Percentiles rank a stretch among this genome's conserved stretches.
These are phyloP conservation scores for Pichia sp. DNA, from an alignment of 1,139 yeast species.

Conservation along the genomic window DNA sequence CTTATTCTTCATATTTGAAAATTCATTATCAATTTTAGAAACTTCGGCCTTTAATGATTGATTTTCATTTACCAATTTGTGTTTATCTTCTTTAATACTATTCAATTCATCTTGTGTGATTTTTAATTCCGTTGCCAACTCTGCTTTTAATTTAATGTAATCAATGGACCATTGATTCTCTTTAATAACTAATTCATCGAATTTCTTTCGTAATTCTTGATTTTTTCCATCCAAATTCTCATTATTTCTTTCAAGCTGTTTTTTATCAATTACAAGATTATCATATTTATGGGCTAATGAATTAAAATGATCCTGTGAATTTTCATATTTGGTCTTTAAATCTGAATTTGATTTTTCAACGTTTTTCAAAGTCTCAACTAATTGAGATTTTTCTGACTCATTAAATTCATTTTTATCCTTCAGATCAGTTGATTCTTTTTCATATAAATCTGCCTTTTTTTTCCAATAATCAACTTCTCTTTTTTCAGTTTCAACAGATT, in stretches of 20 bases:
- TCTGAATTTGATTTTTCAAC: neutral
- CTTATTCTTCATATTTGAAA: too few species aligned
- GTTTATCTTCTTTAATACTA: neutral
- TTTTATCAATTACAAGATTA: neutral
- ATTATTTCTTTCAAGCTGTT: neutral
- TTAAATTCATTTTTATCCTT: neutral
- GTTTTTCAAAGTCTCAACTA: neutral
- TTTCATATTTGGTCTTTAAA: neutral
- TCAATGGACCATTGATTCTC: slow-evolving; percentile 1
- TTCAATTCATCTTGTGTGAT: neutral
- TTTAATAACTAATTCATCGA: neutral
- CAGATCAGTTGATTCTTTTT: neutral
- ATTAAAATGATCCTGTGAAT: neutral
- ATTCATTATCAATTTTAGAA: neutral
- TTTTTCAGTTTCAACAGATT: neutral
- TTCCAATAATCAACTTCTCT: slow-evolving; percentile 1
- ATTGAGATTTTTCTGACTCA: neutral
- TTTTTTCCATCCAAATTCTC: neutral
- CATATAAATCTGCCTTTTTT: slow-evolving; percentile 1
- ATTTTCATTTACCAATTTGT: neutral
- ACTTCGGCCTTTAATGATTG: neutral
- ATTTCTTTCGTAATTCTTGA: neutral
- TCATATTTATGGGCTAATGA: neutral
- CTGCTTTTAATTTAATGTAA: slow-evolving; percentile 2
- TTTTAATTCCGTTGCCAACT: slow-evolving; percentile 2